These are phyloP conservation scores for Blastobotrys muscicola DNA, from an alignment of 805 yeast species.

Conservation along the genomic window DNA sequence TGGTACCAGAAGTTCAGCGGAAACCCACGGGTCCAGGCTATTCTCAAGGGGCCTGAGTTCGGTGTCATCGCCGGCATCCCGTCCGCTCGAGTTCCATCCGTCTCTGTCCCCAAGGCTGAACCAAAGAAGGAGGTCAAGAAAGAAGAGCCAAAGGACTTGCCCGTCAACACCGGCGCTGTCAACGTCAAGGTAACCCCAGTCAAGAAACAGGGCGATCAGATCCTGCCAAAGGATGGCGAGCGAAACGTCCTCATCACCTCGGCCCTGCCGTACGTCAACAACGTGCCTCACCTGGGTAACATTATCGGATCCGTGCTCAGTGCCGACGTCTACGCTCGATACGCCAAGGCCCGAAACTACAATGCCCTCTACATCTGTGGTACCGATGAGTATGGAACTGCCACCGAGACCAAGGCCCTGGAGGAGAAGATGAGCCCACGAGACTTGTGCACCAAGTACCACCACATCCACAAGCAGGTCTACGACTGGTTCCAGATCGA, in stretches of 20 bases:
- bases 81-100: constrained; percentile 10
- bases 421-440: constrained; percentile 87
- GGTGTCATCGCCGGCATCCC: constrained; percentile 4
- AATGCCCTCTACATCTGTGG: constrained; percentile 87
- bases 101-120: too few species aligned
- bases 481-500: constrained; percentile 96
- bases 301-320: constrained; percentile 89
- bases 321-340: constrained; percentile 91
- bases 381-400: constrained; percentile 99
- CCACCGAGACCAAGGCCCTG: constrained; percentile 95
- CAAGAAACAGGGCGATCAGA: constrained; percentile 24
- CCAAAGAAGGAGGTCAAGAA: too few species aligned
- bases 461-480: constrained; percentile 74
- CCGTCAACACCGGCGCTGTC: constrained; percentile 6
- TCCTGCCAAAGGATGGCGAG: constrained; percentile 60
- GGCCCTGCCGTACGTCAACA: constrained; percentile 95
- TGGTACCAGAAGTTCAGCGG: constrained; percentile 27
- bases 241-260: constrained; percentile 85
- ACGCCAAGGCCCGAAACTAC: constrained; percentile 78
- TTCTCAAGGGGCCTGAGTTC: constrained; percentile 10
- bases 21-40: constrained; percentile 21
- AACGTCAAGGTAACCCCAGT: constrained; percentile 8
- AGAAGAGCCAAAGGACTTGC: too few species aligned
- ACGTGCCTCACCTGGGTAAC: constrained; percentile 97
- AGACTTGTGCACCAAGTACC: constrained; percentile 85